Evolutionary conservation across 257 asterid genomes (phyloP).

Genomic region (Gentiana dahurica): DNA sequence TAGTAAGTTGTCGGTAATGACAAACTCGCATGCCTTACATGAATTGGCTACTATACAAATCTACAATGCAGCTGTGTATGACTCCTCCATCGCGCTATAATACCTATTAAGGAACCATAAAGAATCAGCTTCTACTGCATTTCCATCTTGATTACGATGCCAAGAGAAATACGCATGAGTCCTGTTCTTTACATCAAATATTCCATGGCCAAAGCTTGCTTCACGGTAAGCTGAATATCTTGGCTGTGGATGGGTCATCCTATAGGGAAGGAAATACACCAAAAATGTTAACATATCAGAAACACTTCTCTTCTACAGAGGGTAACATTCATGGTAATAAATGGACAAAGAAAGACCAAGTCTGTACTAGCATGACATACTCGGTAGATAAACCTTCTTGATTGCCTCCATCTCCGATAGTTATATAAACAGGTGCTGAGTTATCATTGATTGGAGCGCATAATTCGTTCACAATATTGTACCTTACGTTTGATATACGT

Average conservation of each 20-base stretch:
- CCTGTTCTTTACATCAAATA: slow-evolving; percentile 32
- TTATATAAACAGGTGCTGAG: slow-evolving; percentile 52
- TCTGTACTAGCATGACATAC: slow-evolving; percentile 18
- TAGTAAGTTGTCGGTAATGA: too few species aligned
- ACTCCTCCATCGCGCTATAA: slow-evolving; percentile 10
- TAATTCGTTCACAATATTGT: slow-evolving; percentile 31
- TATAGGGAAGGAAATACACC: slow-evolving; percentile 9
- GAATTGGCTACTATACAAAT: too few species aligned
- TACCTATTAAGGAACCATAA: slow-evolving; percentile 10
- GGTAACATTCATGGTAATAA: background rate
- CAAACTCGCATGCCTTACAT: too few species aligned
- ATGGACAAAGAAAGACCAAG: background rate
- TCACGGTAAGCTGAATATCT: slow-evolving; percentile 41
- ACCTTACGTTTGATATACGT: slow-evolving; percentile 45
- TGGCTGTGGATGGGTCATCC: slow-evolving; percentile 61
- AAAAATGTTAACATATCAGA: background rate
- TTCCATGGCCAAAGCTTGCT: slow-evolving; percentile 51
- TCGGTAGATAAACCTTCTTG: slow-evolving; percentile 46
- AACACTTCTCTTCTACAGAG: background rate
- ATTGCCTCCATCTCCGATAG: slow-evolving; percentile 65
- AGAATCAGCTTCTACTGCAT: slow-evolving; percentile 11
- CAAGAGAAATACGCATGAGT: slow-evolving; percentile 39
- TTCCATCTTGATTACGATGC: slow-evolving; percentile 41
- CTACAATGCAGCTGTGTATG: background rate
- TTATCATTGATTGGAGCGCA: slow-evolving; percentile 34